Percentiles rank a stretch among this genome's conserved stretches.
Evolutionary conservation across 352 stramenopile genomes (phyloP).

Genomic region (Pilasporangium apinafurcum): DNA sequence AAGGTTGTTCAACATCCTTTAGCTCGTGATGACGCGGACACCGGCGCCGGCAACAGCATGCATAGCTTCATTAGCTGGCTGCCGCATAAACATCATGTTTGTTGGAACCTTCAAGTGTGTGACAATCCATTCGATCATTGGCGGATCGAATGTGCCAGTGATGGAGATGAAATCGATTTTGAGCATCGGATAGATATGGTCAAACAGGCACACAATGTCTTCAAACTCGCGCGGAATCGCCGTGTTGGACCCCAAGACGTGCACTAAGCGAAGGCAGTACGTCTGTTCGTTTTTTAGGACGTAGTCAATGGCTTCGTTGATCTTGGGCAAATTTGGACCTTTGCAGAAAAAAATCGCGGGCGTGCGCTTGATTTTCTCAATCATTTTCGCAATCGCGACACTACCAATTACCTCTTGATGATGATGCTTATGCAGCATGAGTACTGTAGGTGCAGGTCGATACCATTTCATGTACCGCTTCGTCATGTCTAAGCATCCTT

Average conservation of each 20-base stretch:
- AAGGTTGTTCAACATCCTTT: too few relatives aligned
- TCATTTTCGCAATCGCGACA: conserved; percentile 58
- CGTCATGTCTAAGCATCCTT: conserved; percentile 39
- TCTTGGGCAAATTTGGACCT: conserved; percentile 73
- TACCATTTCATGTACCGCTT: conserved; percentile 16
- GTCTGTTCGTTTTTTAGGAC: conserved; percentile 87
- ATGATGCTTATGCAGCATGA: conserved; percentile 17
- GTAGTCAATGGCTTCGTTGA: conserved; percentile 91
- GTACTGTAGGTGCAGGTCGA: not conserved
- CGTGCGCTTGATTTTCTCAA: conserved; percentile 71
- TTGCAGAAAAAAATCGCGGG: conserved; percentile 91
- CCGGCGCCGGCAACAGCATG: conserved; percentile 67
- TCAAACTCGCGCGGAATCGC: conserved; percentile 19
- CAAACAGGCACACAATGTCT: conserved; percentile 53
- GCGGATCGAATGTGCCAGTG: conserved; percentile 47
- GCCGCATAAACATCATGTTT: conserved; percentile 89
- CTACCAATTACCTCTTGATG: conserved; percentile 28
- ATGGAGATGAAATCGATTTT: conserved; percentile 74
- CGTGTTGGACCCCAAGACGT: conserved; percentile 31
- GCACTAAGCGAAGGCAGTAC: conserved; percentile 81
- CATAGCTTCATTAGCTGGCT: conserved; percentile 45
- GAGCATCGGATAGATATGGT: conserved; percentile 84
- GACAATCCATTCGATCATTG: conserved; percentile 70
- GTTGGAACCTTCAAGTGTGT: conserved; percentile 54
- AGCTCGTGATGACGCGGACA: conserved; percentile 80